phyloP scores from a whole-genome alignment of 2,329 filamentous ascomycete species.

The Botrytis galanthina region DNA sequence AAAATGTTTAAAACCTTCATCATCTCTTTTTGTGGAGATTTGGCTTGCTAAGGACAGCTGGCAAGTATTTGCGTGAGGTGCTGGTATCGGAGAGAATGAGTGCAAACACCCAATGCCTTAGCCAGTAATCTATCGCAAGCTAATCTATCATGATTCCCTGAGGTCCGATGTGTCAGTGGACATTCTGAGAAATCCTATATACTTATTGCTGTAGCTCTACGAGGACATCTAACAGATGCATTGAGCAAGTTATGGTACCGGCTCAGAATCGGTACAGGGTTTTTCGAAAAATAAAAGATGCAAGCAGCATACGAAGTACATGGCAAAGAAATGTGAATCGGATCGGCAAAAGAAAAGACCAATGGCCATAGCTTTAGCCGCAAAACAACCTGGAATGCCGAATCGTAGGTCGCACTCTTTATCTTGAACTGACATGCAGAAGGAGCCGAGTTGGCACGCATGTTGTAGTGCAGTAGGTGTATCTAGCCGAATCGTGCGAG shows the following conservation, averaged over 20 bases:
- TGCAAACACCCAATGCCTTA: not conserved
- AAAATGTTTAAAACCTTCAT: slow-evolving; percentile 9
- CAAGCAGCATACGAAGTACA: not conserved
- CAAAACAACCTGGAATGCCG: not conserved
- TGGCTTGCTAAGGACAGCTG: slow-evolving; percentile 5
- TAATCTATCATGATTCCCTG: not conserved
- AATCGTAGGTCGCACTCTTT: not conserved
- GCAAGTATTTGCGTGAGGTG: slow-evolving; percentile 1
- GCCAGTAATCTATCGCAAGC: not conserved
- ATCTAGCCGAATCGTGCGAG: not conserved
- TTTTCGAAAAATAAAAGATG: not conserved
- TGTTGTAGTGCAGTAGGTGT: not conserved
- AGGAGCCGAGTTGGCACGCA: slow-evolving; percentile 1
- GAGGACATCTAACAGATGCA: not conserved
- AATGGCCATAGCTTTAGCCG: not conserved
- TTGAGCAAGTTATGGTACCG: not conserved
- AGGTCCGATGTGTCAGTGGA: not conserved
- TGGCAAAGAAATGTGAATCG: not conserved
- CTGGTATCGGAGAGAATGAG: not conserved
- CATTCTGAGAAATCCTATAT: not conserved
- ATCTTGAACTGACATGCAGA: not conserved
- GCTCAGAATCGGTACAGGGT: not conserved
- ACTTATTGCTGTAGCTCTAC: not conserved
- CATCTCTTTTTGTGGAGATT: slow-evolving; percentile 3
- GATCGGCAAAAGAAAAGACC: slow-evolving; percentile 1